These are phyloP conservation scores for Picochlorum sp. DNA, from an alignment of 139 green algal genomes.

Conservation along the genomic window DNA sequence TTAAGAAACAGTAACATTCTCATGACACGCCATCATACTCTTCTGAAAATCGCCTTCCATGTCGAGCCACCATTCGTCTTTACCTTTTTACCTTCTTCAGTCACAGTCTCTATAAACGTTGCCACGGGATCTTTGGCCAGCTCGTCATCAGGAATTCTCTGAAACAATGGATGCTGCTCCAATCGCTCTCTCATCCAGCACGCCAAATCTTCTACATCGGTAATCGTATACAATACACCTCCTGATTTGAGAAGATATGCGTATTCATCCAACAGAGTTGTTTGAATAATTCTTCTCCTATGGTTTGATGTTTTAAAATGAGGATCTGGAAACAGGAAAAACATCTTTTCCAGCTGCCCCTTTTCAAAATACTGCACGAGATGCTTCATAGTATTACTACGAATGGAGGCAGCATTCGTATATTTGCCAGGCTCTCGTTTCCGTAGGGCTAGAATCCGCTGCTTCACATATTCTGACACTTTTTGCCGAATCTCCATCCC, in stretches of 20 bases:
- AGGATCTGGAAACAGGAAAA: slow-evolving; percentile 97
- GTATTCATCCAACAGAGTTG: slow-evolving; percentile 84
- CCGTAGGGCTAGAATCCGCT: slow-evolving; percentile 70
- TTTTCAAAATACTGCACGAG: slow-evolving; percentile 92
- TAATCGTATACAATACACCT: slow-evolving; percentile 86
- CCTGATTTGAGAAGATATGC: slow-evolving; percentile 78
- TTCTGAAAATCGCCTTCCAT: slow-evolving; percentile 51
- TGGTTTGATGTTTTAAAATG: slow-evolving; percentile 81
- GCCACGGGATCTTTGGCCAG: slow-evolving; percentile 65
- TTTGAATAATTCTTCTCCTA: slow-evolving; percentile 84
- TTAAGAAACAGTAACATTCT: not conserved
- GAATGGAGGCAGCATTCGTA: slow-evolving; percentile 69
- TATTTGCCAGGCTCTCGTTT: slow-evolving; percentile 47
- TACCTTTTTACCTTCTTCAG: slow-evolving; percentile 89
- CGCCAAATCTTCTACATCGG: slow-evolving; percentile 79
- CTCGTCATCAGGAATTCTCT: slow-evolving; percentile 71
- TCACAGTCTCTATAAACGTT: slow-evolving; percentile 51
- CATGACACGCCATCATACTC: slow-evolving; percentile 15
- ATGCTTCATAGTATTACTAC: slow-evolving; percentile 93
- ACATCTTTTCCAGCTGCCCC: slow-evolving; percentile 91
- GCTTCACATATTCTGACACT: slow-evolving; percentile 84
- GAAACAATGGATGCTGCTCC: slow-evolving; percentile 77
- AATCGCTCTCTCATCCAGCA: slow-evolving; percentile 76
- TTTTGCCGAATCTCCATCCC: slow-evolving; percentile 96
- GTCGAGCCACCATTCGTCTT: slow-evolving; percentile 67